A percentile compares a stretch with the other conserved stretches of the same genome.
phyloP scores from a whole-genome alignment of 2,329 filamentous ascomycete genomes.

The Catunica adiposa region DNA sequence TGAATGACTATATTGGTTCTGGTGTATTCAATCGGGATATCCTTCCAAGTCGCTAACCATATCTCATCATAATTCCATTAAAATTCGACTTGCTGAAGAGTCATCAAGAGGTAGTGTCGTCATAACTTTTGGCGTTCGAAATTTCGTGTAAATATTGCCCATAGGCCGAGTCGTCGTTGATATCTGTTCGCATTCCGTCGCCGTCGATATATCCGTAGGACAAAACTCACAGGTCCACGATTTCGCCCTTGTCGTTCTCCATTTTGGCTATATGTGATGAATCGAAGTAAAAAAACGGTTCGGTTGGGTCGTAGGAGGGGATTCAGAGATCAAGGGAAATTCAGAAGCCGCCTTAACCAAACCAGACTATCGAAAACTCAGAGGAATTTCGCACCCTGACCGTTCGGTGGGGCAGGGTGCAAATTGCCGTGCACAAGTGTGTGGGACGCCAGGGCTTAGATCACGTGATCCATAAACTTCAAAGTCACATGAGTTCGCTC shows the following conservation, averaged over 20 bases:
- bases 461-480: conserved; percentile 5
- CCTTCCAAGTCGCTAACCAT: too few species aligned
- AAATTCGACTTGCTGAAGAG: not conserved
- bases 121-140: not conserved
- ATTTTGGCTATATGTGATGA: conserved; percentile 43
- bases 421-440: conserved; percentile 9
- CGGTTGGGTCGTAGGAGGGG: conserved; percentile 13
- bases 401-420: conserved; percentile 14
- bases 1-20: too few species aligned
- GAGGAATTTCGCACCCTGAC: conserved; percentile 10
- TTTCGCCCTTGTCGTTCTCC: conserved; percentile 99
- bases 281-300: conserved; percentile 15
- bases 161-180: not conserved
- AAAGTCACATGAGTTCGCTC: conserved; percentile 8
- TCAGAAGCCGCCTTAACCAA: conserved; percentile 14
- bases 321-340: conserved; percentile 15
- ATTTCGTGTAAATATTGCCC: not conserved
- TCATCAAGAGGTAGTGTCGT: not conserved
- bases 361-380: conserved; percentile 11
- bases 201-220: not conserved
- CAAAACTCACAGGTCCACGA: conserved; percentile 83
- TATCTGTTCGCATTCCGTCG: conserved; percentile 4
- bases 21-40: too few species aligned
- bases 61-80: too few species aligned
- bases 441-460: conserved; percentile 13